Evolutionary conservation across 352 stramenopile genomes (phyloP).

Genomic region (Phytophthora kernoviae): DNA sequence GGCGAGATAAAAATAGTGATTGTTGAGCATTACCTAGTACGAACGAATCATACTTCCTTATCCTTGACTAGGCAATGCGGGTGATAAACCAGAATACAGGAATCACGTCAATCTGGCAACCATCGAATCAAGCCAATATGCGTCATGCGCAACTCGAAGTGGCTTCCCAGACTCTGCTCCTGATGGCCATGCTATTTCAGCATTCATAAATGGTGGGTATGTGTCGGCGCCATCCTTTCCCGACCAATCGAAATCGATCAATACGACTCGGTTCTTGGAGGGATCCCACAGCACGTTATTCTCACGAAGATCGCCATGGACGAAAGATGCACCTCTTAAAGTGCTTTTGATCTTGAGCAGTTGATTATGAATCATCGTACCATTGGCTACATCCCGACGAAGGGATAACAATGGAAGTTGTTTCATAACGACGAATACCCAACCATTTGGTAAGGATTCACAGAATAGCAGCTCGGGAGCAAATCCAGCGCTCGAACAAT

Average conservation of each 20-base stretch:
- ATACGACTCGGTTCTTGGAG: conserved; percentile 31
- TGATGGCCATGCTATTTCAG: conserved; percentile 22
- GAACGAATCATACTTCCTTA: no score
- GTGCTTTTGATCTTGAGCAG: conserved; percentile 20
- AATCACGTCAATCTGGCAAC: conserved; percentile 5
- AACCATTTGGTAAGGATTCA: conserved; percentile 23
- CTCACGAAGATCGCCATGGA: conserved; percentile 17
- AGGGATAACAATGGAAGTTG: conserved; percentile 5
- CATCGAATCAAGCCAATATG: conserved; percentile 18
- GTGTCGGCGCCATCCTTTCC: conserved; percentile 24
- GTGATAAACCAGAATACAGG: background rate
- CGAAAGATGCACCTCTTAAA: conserved; percentile 10
- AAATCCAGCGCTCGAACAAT: conserved; percentile 22
- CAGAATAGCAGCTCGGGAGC: conserved; percentile 22
- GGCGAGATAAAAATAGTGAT: no score
- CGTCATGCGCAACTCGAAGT: conserved; percentile 15
- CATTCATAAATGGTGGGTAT: conserved; percentile 36
- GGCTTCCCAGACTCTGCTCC: conserved; percentile 23
- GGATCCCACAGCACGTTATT: conserved; percentile 32
- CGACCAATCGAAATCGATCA: conserved; percentile 42
- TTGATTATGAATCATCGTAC: conserved; percentile 8
- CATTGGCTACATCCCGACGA: background rate
- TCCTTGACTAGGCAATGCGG: no score
- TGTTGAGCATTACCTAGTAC: no score
- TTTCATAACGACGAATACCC: conserved; percentile 38